phyloP scores from a whole-genome alignment of 2,329 filamentous ascomycete genomes.

The Exophiala sideris region DNA sequence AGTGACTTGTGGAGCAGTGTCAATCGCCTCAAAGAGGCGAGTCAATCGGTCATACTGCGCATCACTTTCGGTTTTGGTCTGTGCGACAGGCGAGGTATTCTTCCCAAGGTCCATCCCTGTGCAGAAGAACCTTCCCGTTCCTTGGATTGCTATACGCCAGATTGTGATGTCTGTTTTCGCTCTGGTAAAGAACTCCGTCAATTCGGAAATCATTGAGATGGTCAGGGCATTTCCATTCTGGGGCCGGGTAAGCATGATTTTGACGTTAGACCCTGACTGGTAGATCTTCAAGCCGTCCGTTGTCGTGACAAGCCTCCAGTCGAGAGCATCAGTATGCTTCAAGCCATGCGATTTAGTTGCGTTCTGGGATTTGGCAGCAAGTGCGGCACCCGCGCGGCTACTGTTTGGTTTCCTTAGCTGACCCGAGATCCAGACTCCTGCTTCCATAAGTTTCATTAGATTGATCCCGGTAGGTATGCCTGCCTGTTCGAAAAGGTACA shows the following conservation, averaged over 20 bases:
- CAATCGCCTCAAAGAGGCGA: slow-evolving; percentile 38
- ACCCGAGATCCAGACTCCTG: slow-evolving; percentile 68
- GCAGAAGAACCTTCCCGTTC: slow-evolving; percentile 24
- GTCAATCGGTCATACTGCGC: slow-evolving; percentile 19
- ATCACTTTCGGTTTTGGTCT: slow-evolving; percentile 22
- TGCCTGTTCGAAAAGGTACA: slow-evolving; percentile 58
- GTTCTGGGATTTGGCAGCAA: slow-evolving; percentile 5
- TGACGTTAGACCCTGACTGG: slow-evolving; percentile 30
- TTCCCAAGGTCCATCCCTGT: slow-evolving; percentile 25
- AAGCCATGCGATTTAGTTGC: background rate
- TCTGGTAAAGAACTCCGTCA: slow-evolving; percentile 32
- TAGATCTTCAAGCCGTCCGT: slow-evolving; percentile 31
- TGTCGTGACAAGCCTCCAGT: slow-evolving; percentile 25
- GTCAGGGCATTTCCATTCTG: slow-evolving; percentile 43
- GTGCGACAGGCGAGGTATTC: slow-evolving; percentile 29
- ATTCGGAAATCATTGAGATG: slow-evolving; percentile 33
- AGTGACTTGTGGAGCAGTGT: slow-evolving; percentile 40
- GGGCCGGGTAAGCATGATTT: slow-evolving; percentile 33
- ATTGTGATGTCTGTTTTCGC: slow-evolving; percentile 30
- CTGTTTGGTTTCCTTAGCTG: slow-evolving; percentile 62
- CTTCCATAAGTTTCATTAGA: slow-evolving; percentile 58
- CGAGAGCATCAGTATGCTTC: background rate
- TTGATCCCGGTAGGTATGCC: slow-evolving; percentile 54
- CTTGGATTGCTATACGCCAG: slow-evolving; percentile 29
- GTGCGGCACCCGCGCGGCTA: slow-evolving; percentile 64